phyloP scores from a whole-genome alignment of 2,329 filamentous ascomycete genomes.

The Clarireedia paspali region DNA sequence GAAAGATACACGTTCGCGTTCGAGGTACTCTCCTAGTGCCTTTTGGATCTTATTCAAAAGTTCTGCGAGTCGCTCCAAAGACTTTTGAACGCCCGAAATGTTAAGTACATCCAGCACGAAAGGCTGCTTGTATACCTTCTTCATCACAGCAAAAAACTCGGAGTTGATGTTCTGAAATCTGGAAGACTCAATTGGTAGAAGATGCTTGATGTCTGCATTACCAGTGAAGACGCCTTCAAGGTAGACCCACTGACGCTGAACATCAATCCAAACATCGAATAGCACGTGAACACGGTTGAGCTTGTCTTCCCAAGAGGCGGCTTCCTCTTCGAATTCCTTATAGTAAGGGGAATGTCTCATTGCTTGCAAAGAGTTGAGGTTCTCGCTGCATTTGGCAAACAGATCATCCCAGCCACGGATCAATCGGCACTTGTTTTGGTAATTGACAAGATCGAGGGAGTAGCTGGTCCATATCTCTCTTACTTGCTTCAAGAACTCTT shows the following conservation, averaged over 20 bases:
- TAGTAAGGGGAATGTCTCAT: conserved; percentile 99
- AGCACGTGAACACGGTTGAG: conserved; percentile 94
- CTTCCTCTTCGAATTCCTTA: conserved; percentile 98
- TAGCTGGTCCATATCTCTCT: conserved; percentile 97
- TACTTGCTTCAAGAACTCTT: conserved; percentile 95
- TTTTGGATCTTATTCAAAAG: conserved; percentile 99
- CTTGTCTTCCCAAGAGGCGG: conserved; percentile 94
- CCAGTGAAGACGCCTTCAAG: conserved; percentile 98
- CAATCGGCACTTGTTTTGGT: conserved; percentile 95
- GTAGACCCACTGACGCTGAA: conserved; percentile 99
- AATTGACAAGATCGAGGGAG: conserved; percentile 86
- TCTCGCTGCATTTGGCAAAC: conserved; percentile 97
- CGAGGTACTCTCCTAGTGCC: conserved; percentile 94
- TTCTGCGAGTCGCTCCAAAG: conserved; percentile 90
- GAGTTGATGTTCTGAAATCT: conserved; percentile 99
- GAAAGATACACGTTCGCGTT: conserved; percentile 95
- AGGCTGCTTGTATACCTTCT: conserved; percentile 95
- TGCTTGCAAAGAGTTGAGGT: conserved; percentile 92
- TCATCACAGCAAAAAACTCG: conserved; percentile 98
- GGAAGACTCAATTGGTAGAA: conserved; percentile 91
- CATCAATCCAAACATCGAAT: conserved; percentile 99
- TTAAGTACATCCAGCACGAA: conserved; percentile 93
- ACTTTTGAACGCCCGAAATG: conserved; percentile 93
- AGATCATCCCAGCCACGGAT: conserved; percentile 98
- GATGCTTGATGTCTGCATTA: conserved; percentile 97